Base-by-base conservation (phyloP, 2,329 filamentous ascomycete genomes). In the Aaosphaeria arxii region DNA sequence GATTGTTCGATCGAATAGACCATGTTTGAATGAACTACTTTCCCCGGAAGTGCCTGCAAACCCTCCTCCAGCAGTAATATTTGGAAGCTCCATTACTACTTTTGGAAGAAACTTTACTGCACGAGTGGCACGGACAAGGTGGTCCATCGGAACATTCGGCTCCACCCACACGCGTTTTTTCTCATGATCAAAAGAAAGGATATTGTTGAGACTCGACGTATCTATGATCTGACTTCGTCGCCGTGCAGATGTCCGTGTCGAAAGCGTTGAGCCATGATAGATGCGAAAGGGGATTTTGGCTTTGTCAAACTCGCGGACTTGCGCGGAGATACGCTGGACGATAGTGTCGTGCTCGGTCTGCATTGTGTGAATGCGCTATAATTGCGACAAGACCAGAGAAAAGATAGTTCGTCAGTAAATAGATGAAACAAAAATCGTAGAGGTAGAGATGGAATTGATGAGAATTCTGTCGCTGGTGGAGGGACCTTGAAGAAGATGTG, bases 61-160 rank as follows among this genome's bases (percentile, higher is more conserved):
- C 0, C 82, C 84, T 3, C 85, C 85, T 11, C 85, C 85, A 0
- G 79, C 80, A 0, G 85, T 88, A 52, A 88, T 88, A 0, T 83
- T 83, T 0, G 84, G 84, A 43, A 88, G 85, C 57, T 88, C 85
- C 81, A 87, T 87, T 4, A 88, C 83, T 0, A 88, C 83, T 0
- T 78, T 79, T 1, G 79, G 84, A 1, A 88, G 67, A 0, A 88
- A 70, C 0, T 79, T 79, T 43, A 81, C 61, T 4, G 69, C 64
- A 42, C 84, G 57, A 0, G 83, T 83, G 1, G 77, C 80, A 45
- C 79, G 75, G 1, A 87, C 78, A 1, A 88, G 73, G 1, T 71
- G 70, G 49, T 86, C 84, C 84, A 88, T 88, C 0, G 83, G 74
- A 4, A 88, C 84, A 54, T 88, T 88, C 0, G 85, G 84, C 59